A percentile compares a stretch with the other conserved stretches of the same genome.
These are phyloP conservation scores for Scutellaria baicalensis DNA, from an alignment of 257 asterid species.

Conservation along the genomic window DNA sequence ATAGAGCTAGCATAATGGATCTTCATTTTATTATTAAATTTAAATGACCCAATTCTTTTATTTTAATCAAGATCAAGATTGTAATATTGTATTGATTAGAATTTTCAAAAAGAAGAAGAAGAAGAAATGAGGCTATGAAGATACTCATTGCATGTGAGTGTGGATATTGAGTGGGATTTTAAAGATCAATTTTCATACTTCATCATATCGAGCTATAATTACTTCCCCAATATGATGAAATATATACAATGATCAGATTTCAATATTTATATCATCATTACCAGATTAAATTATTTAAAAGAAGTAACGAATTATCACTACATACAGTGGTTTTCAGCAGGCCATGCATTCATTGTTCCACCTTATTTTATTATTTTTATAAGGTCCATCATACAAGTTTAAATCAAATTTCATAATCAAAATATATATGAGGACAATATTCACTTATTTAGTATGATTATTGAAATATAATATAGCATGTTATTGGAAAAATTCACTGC, in stretches of 20 bases:
- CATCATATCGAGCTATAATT: constrained; percentile 10
- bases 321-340: neutral
- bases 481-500: too few relatives aligned
- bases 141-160: neutral
- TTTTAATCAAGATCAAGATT: too few relatives aligned
- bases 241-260: constrained; percentile 5
- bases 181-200: neutral
- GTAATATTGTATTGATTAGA: neutral
- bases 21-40: too few relatives aligned
- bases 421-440: too few relatives aligned
- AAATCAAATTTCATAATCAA: too few relatives aligned
- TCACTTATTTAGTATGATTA: too few relatives aligned
- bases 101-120: neutral
- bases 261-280: constrained; percentile 12
- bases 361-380: neutral
- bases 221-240: neutral
- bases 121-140: neutral
- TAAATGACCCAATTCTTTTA: too few relatives aligned
- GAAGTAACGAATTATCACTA: neutral
- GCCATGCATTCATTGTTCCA: neutral
- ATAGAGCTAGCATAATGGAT: too few relatives aligned
- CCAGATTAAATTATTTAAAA: neutral
- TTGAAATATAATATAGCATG: too few relatives aligned
- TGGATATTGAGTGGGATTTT: neutral
- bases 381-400: too few relatives aligned